Conservation (phyloP, 805 yeast genomes). For the Maudiozyma pseudohumilis region DNA sequence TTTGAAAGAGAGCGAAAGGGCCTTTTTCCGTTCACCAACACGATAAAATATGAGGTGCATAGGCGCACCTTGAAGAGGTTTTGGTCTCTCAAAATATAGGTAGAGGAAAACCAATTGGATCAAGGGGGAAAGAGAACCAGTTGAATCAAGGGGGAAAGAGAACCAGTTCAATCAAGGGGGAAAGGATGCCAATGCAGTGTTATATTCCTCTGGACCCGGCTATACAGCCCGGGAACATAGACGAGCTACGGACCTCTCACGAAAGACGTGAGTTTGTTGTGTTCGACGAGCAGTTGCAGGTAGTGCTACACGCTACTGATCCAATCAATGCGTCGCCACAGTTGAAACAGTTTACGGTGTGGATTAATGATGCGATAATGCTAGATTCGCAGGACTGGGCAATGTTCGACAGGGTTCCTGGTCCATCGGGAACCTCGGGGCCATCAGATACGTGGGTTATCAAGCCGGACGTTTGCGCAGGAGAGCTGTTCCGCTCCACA, state of each 20-base stretch:
- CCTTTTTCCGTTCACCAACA: no score
- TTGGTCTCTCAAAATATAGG: no score
- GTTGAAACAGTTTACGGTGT: conserved; percentile 10
- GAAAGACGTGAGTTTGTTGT: conserved; percentile 17
- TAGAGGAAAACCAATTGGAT: no score
- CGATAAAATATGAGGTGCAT: no score
- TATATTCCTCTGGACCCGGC: conserved; percentile 14
- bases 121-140: no score
- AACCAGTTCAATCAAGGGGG: no score
- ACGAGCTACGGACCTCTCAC: conserved; percentile 10
- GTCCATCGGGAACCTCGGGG: no score
- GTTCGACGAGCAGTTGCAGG: conserved; percentile 24
- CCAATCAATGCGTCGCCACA: background rate
- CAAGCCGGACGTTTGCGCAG: conserved; percentile 12
- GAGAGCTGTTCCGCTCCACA: conserved; percentile 19
- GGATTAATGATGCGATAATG: conserved; percentile 25
- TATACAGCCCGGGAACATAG: conserved; percentile 4
- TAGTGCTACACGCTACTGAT: conserved; percentile 3
- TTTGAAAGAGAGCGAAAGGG: no score
- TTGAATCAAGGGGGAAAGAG: no score
- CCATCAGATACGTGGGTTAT: conserved; percentile 10
- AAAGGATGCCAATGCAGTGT: conserved; percentile 13
- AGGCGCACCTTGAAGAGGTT: background rate
- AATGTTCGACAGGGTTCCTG: no score
- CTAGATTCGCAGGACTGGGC: conserved; percentile 5